A percentile compares a stretch with the other conserved stretches of the same genome.
These are phyloP conservation scores for Colletotrichum sp. DNA, from an alignment of 2,329 filamentous ascomycete genomes.

Conservation along the genomic window DNA sequence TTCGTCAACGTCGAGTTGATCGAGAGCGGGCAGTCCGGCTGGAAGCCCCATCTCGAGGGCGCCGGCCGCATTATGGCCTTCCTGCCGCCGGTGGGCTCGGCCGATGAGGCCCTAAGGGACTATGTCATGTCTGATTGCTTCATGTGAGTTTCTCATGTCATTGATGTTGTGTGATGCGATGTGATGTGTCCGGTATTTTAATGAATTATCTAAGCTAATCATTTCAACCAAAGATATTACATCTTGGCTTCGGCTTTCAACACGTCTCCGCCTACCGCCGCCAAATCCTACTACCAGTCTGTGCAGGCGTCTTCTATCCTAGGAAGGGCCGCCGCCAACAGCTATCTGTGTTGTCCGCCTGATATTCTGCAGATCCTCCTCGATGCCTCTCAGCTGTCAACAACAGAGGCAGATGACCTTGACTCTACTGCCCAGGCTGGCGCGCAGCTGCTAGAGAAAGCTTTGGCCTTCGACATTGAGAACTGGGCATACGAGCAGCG, in stretches of 20 bases:
- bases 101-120: slow-evolving; percentile 43
- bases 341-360: slow-evolving; percentile 53
- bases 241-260: slow-evolving; percentile 51
- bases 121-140: slow-evolving; percentile 55
- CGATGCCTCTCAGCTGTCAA: slow-evolving; percentile 45
- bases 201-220: neutral
- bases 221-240: slow-evolving; percentile 40
- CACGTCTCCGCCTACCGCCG: slow-evolving; percentile 31
- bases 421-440: slow-evolving; percentile 32
- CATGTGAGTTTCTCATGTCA: slow-evolving; percentile 34
- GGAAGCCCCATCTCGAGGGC: slow-evolving; percentile 52
- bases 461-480: slow-evolving; percentile 44
- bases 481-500: slow-evolving; percentile 44
- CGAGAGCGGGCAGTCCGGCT: slow-evolving; percentile 52
- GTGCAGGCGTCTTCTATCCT: slow-evolving; percentile 42
- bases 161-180: neutral
- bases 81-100: slow-evolving; percentile 35
- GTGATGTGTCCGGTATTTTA: neutral
- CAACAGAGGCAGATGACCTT: slow-evolving; percentile 28
- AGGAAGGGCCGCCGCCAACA: slow-evolving; percentile 44
- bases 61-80: slow-evolving; percentile 48
- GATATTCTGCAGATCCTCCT: slow-evolving; percentile 49
- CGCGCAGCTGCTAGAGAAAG: slow-evolving; percentile 39
- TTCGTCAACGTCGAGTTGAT: slow-evolving; percentile 57
- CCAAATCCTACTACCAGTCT: slow-evolving; percentile 38